Percentiles rank a stretch among this genome's conserved stretches.
These are phyloP conservation scores for Xylaria acuta DNA, from an alignment of 495 filamentous ascomycete genomes.

Conservation along the genomic window DNA sequence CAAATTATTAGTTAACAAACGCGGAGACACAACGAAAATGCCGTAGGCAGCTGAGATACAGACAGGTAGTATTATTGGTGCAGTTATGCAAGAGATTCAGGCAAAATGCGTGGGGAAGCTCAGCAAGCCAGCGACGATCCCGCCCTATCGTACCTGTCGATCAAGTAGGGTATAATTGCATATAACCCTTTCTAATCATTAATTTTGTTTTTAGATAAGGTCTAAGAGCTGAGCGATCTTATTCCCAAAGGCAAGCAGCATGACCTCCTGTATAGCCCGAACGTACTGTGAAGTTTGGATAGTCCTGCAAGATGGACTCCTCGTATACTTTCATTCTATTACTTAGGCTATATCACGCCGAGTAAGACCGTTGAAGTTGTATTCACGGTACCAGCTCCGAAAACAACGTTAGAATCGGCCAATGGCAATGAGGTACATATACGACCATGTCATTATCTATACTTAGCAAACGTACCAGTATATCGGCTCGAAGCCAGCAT, in stretches of 20 bases:
- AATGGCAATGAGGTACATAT: neutral
- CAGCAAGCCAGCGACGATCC: neutral
- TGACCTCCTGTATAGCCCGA: neutral
- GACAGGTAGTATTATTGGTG: neutral
- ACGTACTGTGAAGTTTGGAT: neutral
- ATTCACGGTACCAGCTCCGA: constrained; percentile 14
- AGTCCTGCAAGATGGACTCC: neutral
- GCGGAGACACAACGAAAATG: neutral
- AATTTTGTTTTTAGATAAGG: neutral
- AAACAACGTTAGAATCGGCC: neutral
- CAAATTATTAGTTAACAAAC: neutral
- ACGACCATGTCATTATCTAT: constrained; percentile 5
- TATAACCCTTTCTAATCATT: neutral
- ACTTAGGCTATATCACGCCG: constrained; percentile 22
- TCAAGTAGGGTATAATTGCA: neutral
- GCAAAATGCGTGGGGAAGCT: constrained; percentile 12
- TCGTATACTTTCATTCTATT: neutral
- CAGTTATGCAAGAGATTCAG: constrained; percentile 21
- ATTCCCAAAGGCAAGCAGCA: neutral
- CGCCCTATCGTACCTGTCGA: constrained; percentile 22
- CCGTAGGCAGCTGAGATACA: constrained; percentile 11
- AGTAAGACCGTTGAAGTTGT: constrained; percentile 4
- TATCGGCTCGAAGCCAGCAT: neutral
- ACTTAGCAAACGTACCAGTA: neutral
- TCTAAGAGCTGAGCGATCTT: neutral